Evolutionary conservation across 148 eudicot genomes (phyloP), one percentile per base, ranked within the genome.

Genomic region (Arctostaphylos glauca): DNA sequence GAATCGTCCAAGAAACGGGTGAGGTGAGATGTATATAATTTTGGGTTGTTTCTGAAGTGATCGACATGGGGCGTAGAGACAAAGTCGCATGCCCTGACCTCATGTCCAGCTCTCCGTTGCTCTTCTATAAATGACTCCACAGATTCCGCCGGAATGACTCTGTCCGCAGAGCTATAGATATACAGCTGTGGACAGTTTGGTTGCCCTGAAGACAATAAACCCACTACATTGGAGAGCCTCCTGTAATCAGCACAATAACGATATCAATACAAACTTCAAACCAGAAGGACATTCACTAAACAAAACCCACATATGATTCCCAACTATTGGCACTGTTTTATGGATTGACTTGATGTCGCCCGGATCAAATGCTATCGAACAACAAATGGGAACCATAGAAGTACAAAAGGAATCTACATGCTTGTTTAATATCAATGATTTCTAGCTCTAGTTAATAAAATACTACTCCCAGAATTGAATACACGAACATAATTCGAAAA

Each of bases 21-120:
- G 70, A 96, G 98, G 90, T 96, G 97, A 80, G 94, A 86, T 74
- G 93, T 83, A 85, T 97, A 97, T 67, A 97, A 78, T 76, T 91
- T 86, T 5, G 99, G 99, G 82, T 97, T 91, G 75, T 97, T 91
- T 55, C 98, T 89, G 83, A 93, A 94, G 87, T 97, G 99, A 89
- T 97, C 99, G 9, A 97, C 99, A 80, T 97, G 99, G 3, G 99
- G 99, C 3, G 99, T 92, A 43, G 96, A 90, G 46, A 93, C 85
- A 83, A 97, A 97, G 86, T 97, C 89, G 87, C 99, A 97, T 50
- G 99, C 88, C 83, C 93, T 88, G 79, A 97, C 99, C 88, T 91
- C 91, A 38, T 71, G 98, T 73, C 98, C 98, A 77, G 81, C 89
- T 77, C 80, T 91, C 46, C 92, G 90, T 81, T 97, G 99, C 83